Conservation (phyloP, 2,329 filamentous ascomycete genomes). For the Fusarium agapanthi region DNA sequence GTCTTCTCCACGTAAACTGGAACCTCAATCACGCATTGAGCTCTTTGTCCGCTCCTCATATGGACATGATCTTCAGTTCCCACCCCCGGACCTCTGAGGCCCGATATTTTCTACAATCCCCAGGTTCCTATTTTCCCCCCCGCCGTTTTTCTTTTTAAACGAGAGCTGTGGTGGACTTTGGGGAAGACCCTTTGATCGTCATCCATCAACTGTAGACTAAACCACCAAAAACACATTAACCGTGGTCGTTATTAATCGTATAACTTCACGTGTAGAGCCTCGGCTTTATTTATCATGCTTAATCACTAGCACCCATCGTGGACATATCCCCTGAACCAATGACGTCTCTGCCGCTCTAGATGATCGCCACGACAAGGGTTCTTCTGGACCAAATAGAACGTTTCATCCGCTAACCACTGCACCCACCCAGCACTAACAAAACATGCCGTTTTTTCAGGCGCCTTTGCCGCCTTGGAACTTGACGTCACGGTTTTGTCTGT, state of each 20-base stretch:
- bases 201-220: too few species aligned
- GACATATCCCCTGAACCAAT: constrained; percentile 11
- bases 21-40: constrained; percentile 3
- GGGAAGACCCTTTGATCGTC: not conserved
- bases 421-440: not conserved
- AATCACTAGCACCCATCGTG: not conserved
- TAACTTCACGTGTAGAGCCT: not conserved
- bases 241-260: not conserved
- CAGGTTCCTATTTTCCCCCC: constrained; percentile 22
- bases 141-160: constrained; percentile 11
- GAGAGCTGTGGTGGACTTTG: not conserved
- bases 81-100: not conserved
- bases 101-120: not conserved
- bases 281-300: not conserved
- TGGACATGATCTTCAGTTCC: constrained; percentile 21
- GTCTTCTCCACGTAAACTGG: not conserved
- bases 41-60: constrained; percentile 4
- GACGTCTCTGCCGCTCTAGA: constrained; percentile 7
- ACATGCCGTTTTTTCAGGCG: not conserved
- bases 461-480: constrained; percentile 20
- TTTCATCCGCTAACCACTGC: constrained; percentile 5
- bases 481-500: constrained; percentile 22
- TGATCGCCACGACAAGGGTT: constrained; percentile 9
- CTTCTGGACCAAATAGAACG: not conserved
- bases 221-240: not conserved